Base-by-base conservation (phyloP, 1,284 basidiomycete species). In the Moesziomyces antarcticus region DNA sequence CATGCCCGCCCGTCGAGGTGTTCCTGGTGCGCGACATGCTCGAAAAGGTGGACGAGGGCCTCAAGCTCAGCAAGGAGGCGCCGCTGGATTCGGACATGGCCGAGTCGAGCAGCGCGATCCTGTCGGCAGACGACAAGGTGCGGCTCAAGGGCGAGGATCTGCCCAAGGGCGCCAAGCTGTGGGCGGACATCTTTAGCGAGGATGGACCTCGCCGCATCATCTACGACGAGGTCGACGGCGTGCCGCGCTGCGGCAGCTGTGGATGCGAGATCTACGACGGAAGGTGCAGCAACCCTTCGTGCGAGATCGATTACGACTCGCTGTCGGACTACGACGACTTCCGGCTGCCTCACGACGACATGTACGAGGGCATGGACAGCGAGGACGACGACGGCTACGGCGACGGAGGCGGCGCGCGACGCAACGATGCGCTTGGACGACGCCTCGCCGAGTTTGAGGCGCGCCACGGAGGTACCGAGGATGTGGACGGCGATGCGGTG, bases 191-290 rank as follows among this genome's bases (percentile, higher is more conserved):
- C 49, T 79, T 79, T 46, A 56, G 62, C 30, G 48, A 58, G 14
- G 45, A 61, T 22, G 72, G 63, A 7, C 66, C 72, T 13, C 49
- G 63, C 5, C 56, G 64, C 18, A 67, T 78, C 44, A 78, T 83
- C 35, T 77, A 68, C 37, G 81, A 83, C 55, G 64, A 79, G 48
- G 55, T 71, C 21, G 80, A 82, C 30, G 71, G 71, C 41, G 74
- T 82, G 16, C 54, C 70, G 27, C 74, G 80, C 7, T 83, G 81
- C 51, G 73, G 73, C n/a, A 59, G 56, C 35, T 83, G 81, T 44
- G 67, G 70, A 1, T 66, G 61, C 20, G 81, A 83, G 70, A 77
- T 83, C 53, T 53, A 73, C n/a, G 73, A 78, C 6, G 74, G 77
- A 2, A 24, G 47, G 2, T 83, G 81, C 51, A 68, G 69, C 21